Conservation (phyloP, 805 yeast genomes). For the Candida namnaoensis region DNA sequence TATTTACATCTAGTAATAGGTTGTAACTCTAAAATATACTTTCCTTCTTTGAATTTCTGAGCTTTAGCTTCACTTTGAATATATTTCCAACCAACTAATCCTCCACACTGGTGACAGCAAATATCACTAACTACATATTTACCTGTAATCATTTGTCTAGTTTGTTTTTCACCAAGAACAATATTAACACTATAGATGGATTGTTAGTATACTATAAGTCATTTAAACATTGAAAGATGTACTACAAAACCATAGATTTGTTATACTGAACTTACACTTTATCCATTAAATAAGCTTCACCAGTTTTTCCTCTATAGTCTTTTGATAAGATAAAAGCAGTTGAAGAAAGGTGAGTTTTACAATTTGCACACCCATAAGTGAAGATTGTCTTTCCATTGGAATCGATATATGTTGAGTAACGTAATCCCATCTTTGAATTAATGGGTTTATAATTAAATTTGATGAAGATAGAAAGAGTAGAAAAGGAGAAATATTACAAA, state of each 20-base stretch:
- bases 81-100: constrained; percentile 53
- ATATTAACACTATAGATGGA: constrained; percentile 29
- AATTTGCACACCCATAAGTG: constrained; percentile 27
- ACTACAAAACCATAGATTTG: not conserved
- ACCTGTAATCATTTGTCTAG: constrained; percentile 48
- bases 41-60: constrained; percentile 50
- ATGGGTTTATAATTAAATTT: not conserved
- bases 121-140: constrained; percentile 44
- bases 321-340: constrained; percentile 27
- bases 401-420: constrained; percentile 32
- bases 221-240: not conserved
- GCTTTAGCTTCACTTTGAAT: constrained; percentile 31
- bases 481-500: not conserved
- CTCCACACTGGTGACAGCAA: constrained; percentile 41
- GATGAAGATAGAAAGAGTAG: not conserved
- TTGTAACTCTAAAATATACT: constrained; percentile 39
- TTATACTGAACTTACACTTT: constrained; percentile 24
- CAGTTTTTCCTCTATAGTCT: constrained; percentile 49
- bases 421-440: constrained; percentile 32
- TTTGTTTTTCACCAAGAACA: constrained; percentile 25
- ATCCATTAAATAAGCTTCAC: constrained; percentile 48
- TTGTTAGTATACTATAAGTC: not conserved
- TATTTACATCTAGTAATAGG: constrained; percentile 2
- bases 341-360: constrained; percentile 32
- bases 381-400: constrained; percentile 20